Percentiles rank a stretch among this genome's conserved stretches.
These are phyloP conservation scores for Teunomyces barrocoloradensis DNA, from an alignment of 805 yeast species.

Conservation along the genomic window DNA sequence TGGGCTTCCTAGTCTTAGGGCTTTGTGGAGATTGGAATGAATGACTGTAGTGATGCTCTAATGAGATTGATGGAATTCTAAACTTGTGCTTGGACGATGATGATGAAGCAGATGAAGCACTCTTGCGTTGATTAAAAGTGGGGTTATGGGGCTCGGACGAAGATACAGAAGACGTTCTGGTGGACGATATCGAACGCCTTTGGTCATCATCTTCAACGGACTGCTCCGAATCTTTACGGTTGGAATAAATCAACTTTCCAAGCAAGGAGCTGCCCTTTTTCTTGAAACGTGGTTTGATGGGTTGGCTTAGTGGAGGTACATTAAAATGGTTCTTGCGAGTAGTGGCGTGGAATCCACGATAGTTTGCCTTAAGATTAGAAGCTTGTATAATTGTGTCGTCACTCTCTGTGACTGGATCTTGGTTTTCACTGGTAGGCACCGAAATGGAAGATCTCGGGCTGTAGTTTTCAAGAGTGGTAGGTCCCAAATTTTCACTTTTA, in stretches of 20 bases:
- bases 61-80: constrained; percentile 34
- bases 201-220: background rate
- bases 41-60: constrained; percentile 24
- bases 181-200: background rate
- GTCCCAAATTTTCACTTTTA: background rate
- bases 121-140: constrained; percentile 10
- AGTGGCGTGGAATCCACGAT: constrained; percentile 42
- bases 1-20: constrained; percentile 9
- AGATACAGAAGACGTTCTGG: constrained; percentile 9
- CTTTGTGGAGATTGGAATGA: constrained; percentile 7
- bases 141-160: constrained; percentile 2
- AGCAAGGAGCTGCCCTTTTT: constrained; percentile 37
- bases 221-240: constrained; percentile 29
- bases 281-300: constrained; percentile 46
- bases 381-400: background rate
- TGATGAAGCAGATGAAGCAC: constrained; percentile 16
- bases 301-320: constrained; percentile 48
- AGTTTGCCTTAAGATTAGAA: constrained; percentile 20
- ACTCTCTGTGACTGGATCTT: background rate
- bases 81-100: constrained; percentile 32
- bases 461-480: constrained; percentile 9
- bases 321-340: constrained; percentile 27
- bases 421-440: background rate
- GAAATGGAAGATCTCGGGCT: constrained; percentile 13
- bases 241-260: constrained; percentile 39